Conservation (phyloP, 1,139 yeast species). For the Zygoascus hellenicus region DNA sequence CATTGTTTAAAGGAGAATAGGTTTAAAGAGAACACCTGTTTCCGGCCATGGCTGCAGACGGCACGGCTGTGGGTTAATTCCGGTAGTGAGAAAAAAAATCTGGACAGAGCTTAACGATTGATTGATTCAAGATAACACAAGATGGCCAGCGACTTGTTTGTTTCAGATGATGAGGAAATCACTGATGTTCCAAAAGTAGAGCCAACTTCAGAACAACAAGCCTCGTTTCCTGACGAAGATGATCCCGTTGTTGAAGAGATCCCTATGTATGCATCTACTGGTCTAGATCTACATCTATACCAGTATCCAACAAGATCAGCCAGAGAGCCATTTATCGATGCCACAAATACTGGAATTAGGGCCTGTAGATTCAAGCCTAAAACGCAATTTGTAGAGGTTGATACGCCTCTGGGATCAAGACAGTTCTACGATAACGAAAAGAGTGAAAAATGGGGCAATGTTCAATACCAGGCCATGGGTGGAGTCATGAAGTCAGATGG, state of each 20-base stretch:
- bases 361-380: constrained; percentile 57
- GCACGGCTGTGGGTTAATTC: too few relatives aligned
- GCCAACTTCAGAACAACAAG: background rate
- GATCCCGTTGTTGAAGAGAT: constrained; percentile 77
- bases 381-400: constrained; percentile 58
- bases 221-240: constrained; percentile 29
- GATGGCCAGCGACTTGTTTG: constrained; percentile 6
- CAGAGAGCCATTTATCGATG: constrained; percentile 41
- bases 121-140: too few relatives aligned
- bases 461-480: constrained; percentile 54
- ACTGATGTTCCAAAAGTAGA: background rate
- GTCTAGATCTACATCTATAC: constrained; percentile 38
- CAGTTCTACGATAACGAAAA: constrained; percentile 61
- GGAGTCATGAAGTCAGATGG: constrained; percentile 43
- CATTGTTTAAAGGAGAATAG: background rate
- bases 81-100: too few relatives aligned
- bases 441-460: constrained; percentile 56
- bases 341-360: constrained; percentile 39
- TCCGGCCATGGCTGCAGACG: too few relatives aligned
- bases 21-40: too few relatives aligned
- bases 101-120: too few relatives aligned
- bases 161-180: constrained; percentile 6
- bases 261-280: constrained; percentile 51
- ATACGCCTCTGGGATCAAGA: constrained; percentile 59
- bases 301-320: constrained; percentile 75